Evolutionary conservation across 2,329 filamentous ascomycete genomes (phyloP), one percentile per base, ranked within the genome.

Genomic region (Epichloe hybrida): DNA sequence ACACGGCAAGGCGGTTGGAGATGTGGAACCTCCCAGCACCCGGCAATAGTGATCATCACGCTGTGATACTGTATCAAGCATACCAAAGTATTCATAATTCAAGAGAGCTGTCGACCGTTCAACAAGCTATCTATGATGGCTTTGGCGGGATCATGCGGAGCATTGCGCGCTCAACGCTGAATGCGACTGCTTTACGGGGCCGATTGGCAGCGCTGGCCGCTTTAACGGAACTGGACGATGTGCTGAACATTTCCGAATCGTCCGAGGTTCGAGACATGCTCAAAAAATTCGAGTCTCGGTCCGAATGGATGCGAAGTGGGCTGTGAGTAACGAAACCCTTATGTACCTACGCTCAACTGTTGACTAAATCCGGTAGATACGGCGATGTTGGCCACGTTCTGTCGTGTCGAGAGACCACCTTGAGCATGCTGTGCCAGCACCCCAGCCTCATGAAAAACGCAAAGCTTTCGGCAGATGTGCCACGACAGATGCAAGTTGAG

Each of bases 21-120:
- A 84, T 91, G 60, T 98, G 93, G 93, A 90, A 96, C 62, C 75
- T 97, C 20, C 86, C 87, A 13, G 81, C 83, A 0, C 86, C 89
- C 1, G 71, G 75, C 7, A 69, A 74, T 3, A 78, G 76, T 46
- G 71, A 75, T 12, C 83, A 79, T 34, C 79, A 84, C 50, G 74
- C 83, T 1, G 81, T 84, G 3, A 83, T 80, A 1, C 71, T 91
- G 1, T 96, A 94, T 68, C 85, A 83, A 59, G 81, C 82, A 0
- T 89, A 94, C 53, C 88, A 95, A 63, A 80, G 81, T 21, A 75
- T 96, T 53, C 79, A 88, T 60, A 81, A 81, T 55, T 81, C 83
- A 3, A 71, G 74, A 9, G 78, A 81, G 46, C 62, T 79, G 12
- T 53, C 63, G 2, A 67, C 74, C 8, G 77, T 85, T 21, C 70